These are phyloP conservation scores for Penicillium coffeae DNA, from an alignment of 495 filamentous ascomycete genomes.

Conservation along the genomic window DNA sequence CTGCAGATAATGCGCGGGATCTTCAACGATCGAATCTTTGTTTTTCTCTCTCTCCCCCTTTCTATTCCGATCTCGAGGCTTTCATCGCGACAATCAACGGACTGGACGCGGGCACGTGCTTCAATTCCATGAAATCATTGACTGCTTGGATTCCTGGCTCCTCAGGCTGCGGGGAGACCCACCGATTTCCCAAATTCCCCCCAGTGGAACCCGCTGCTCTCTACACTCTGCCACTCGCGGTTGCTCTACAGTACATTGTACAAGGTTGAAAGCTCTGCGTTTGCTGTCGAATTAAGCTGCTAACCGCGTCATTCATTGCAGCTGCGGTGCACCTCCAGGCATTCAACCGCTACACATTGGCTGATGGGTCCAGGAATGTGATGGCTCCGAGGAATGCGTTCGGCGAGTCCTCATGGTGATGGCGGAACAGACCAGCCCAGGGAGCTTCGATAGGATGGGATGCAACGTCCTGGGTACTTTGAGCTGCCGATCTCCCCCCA, in stretches of 20 bases:
- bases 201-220: too few relatives aligned
- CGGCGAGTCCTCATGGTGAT: conserved; percentile 25
- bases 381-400: conserved; percentile 17
- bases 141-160: neutral
- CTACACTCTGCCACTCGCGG: too few relatives aligned
- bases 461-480: too few relatives aligned
- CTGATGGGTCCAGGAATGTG: conserved; percentile 8
- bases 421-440: too few relatives aligned
- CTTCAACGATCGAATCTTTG: neutral
- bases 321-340: too few relatives aligned
- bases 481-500: neutral
- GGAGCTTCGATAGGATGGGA: too few relatives aligned
- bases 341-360: too few relatives aligned
- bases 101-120: conserved; percentile 16
- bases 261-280: too few relatives aligned
- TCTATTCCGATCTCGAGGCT: neutral
- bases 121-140: conserved; percentile 10
- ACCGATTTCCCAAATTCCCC: too few relatives aligned
- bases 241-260: too few relatives aligned
- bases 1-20: neutral
- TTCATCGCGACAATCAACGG: conserved; percentile 17
- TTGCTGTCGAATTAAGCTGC: too few relatives aligned
- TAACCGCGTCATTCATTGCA: too few relatives aligned
- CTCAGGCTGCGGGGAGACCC: conserved; percentile 2
- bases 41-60: neutral